Conservation (phyloP, 2,329 filamentous ascomycete genomes). For the Sarocladium kiliense region DNA sequence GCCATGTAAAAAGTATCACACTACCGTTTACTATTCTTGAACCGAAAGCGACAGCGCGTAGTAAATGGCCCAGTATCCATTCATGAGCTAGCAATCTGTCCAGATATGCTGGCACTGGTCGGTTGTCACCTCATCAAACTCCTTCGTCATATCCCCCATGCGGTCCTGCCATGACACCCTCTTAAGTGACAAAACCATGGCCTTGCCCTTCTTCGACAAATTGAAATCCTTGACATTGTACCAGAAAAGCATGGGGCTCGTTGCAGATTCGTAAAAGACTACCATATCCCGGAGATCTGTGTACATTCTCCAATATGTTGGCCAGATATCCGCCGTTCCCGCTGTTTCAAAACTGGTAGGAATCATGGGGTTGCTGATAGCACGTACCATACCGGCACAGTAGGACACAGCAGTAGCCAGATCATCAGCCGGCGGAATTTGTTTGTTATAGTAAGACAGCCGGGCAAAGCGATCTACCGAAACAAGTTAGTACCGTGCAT, state of each 20-base stretch:
- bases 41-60: too few relatives aligned
- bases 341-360: not conserved
- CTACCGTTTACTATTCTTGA: too few relatives aligned
- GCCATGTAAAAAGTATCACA: too few relatives aligned
- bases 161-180: constrained; percentile 11
- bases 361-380: constrained; percentile 14
- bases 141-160: constrained; percentile 12
- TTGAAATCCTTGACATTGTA: constrained; percentile 11
- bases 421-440: constrained; percentile 10
- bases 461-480: constrained; percentile 14
- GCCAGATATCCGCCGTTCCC: constrained; percentile 11
- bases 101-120: not conserved
- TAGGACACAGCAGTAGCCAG: constrained; percentile 12
- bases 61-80: too few relatives aligned
- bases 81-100: not conserved
- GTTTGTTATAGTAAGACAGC: constrained; percentile 13
- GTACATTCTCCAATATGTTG: constrained; percentile 15
- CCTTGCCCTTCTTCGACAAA: not conserved
- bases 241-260: constrained; percentile 12
- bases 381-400: constrained; percentile 16
- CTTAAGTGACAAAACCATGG: not conserved
- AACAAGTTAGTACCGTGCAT: not conserved
- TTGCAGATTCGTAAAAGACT: constrained; percentile 15
- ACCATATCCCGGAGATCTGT: constrained; percentile 9
- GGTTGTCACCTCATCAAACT: constrained; percentile 2